phyloP scores from a whole-genome alignment of 371 early-diverging fungal species.

The Mucor piriformis region DNA sequence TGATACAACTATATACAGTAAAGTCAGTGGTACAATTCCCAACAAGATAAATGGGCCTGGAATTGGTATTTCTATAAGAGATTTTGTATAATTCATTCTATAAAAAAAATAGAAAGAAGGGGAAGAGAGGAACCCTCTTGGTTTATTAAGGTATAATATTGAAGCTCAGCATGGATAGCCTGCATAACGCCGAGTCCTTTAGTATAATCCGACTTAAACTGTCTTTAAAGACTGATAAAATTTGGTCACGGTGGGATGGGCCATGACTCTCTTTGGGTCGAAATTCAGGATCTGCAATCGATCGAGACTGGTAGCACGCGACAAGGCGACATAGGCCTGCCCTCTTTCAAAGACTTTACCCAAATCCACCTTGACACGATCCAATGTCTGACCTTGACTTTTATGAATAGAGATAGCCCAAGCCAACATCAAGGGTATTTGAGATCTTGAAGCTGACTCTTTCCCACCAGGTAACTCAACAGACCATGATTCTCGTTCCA shows the following conservation, averaged over 20 bases:
- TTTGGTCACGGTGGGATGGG: slow-evolving; percentile 71
- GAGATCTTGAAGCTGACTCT: slow-evolving; percentile 38
- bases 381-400: slow-evolving; percentile 93
- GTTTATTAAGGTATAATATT: no score
- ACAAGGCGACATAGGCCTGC: slow-evolving; percentile 92
- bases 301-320: slow-evolving; percentile 72
- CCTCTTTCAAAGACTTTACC: slow-evolving; percentile 84
- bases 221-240: slow-evolving; percentile 54
- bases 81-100: background rate
- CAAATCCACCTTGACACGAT: slow-evolving; percentile 80
- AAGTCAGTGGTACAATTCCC: background rate
- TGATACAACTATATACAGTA: background rate
- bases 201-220: background rate
- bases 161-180: no score
- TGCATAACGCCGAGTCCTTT: no score
- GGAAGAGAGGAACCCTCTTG: no score
- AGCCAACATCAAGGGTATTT: slow-evolving; percentile 73
- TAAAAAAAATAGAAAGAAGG: no score
- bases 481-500: slow-evolving; percentile 63
- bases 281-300: slow-evolving; percentile 81
- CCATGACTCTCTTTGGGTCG: slow-evolving; percentile 66
- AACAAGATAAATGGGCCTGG: slow-evolving; percentile 4
- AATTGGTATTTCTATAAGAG: slow-evolving; percentile 8
- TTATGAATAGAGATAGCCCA: slow-evolving; percentile 88
- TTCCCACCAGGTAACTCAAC: slow-evolving; percentile 59